Conservation (phyloP, 208 protist genomes). For the Leishmania tarentolae region DNA sequence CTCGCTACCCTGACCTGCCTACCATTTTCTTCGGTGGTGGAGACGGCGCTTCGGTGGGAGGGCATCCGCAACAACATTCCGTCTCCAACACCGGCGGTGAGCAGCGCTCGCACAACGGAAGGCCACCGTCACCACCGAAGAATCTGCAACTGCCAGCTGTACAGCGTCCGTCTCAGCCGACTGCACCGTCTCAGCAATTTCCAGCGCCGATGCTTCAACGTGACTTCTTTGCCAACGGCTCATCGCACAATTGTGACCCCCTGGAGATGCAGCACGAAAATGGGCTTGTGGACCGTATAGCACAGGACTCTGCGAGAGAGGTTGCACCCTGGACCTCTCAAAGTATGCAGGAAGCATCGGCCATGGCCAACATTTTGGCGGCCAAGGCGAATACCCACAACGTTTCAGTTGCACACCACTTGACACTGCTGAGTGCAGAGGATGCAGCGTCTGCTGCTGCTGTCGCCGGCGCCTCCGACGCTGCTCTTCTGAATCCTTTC, state of each 20-base stretch:
- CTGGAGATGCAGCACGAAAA: not conserved
- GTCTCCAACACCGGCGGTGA: not conserved
- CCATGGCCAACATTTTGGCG: not conserved
- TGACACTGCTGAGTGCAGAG: not conserved
- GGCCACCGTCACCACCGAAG: not conserved
- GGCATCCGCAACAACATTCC: not conserved
- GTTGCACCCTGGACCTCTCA: not conserved
- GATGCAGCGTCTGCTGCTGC: not conserved
- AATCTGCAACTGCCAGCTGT: not conserved
- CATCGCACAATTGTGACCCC: not conserved
- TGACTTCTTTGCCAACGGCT: not conserved
- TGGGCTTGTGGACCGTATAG: not conserved
- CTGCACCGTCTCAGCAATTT: not conserved
- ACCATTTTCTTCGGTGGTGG: not conserved
- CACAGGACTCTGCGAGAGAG: not conserved
- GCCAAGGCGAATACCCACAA: not conserved
- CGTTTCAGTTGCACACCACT: not conserved
- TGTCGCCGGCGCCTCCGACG: not conserved
- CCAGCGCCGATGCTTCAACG: not conserved
- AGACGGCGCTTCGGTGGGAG: not conserved
- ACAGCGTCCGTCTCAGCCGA: not conserved
- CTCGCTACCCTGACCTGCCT: conserved; percentile 13
- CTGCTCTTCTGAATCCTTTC: not conserved
- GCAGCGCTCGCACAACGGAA: not conserved
- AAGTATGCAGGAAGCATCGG: not conserved